Conservation (phyloP, 768 basidiomycete species). For the Xanthoconium purpureum region DNA sequence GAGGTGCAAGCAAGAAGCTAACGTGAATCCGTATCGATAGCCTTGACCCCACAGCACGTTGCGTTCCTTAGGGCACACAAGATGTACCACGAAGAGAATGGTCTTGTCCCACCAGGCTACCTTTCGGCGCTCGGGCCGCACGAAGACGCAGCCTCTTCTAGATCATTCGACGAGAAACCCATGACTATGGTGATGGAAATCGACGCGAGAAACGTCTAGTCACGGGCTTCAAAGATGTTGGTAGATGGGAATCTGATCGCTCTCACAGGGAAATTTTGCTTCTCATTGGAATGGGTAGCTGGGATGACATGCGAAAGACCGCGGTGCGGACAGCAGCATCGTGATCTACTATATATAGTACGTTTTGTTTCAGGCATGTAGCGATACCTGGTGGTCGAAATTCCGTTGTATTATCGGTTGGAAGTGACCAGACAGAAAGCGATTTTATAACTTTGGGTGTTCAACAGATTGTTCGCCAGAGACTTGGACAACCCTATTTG, state of each 20-base stretch:
- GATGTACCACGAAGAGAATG: constrained; percentile 25
- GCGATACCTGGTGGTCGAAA: not conserved
- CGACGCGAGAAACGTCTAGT: constrained; percentile 13
- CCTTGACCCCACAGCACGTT: constrained; percentile 22
- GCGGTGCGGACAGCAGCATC: not conserved
- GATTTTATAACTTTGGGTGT: constrained; percentile 3
- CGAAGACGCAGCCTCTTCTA: constrained; percentile 1
- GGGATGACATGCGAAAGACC: not conserved
- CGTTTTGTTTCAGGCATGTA: constrained; percentile 8
- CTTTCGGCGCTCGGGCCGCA: constrained; percentile 14
- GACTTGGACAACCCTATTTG: constrained; percentile 48
- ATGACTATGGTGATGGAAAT: not conserved
- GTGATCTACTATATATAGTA: constrained; percentile 3
- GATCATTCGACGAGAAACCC: constrained; percentile 15
- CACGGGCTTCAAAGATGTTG: not conserved
- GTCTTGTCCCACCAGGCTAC: constrained; percentile 21
- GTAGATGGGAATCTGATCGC: not conserved
- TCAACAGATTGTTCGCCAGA: not conserved
- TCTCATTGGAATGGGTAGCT: constrained; percentile 8
- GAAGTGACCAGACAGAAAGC: not conserved
- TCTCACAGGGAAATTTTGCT: not conserved
- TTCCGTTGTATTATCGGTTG: not conserved
- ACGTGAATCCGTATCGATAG: constrained; percentile 13
- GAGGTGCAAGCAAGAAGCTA: constrained; percentile 5
- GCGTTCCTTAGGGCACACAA: constrained; percentile 21